Evolutionary conservation across 257 asterid genomes (phyloP).

Genomic region (Lycium ferocissimum): DNA sequence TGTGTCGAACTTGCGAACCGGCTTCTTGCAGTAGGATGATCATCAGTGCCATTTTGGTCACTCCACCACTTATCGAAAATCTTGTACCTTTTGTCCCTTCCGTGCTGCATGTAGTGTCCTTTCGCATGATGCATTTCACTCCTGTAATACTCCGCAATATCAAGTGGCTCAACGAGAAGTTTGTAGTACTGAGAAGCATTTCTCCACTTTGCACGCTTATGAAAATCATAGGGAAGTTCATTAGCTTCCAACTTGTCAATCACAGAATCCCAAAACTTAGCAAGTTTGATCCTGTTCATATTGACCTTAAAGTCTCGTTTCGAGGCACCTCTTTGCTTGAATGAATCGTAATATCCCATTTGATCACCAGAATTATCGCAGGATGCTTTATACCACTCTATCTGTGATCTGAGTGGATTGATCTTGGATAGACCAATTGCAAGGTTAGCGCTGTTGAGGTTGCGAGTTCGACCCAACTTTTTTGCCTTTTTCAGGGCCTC

Average conservation of each 20-base stretch:
- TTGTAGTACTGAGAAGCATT: constrained; percentile 73
- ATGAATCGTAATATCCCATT: constrained; percentile 84
- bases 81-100: constrained; percentile 74
- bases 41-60: constrained; percentile 39
- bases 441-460: constrained; percentile 74
- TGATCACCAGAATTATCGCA: constrained; percentile 76
- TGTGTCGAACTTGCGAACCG: constrained; percentile 75
- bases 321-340: constrained; percentile 70
- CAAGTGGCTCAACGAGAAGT: constrained; percentile 88
- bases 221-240: constrained; percentile 81
- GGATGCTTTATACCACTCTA: constrained; percentile 75
- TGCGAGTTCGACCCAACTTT: constrained; percentile 67
- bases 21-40: constrained; percentile 50
- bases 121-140: constrained; percentile 61
- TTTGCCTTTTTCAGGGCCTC: constrained; percentile 65
- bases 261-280: constrained; percentile 69
- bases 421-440: constrained; percentile 62
- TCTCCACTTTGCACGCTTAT: constrained; percentile 68
- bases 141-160: constrained; percentile 82
- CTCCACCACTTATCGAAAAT: constrained; percentile 90
- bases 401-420: constrained; percentile 72
- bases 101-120: constrained; percentile 78
- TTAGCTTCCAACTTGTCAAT: constrained; percentile 66
- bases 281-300: constrained; percentile 61
- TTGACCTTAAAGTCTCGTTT: constrained; percentile 58